Evolutionary conservation across 2,329 filamentous ascomycete genomes (phyloP).

Genomic region (Monilinia vaccinii-corymbosi): DNA sequence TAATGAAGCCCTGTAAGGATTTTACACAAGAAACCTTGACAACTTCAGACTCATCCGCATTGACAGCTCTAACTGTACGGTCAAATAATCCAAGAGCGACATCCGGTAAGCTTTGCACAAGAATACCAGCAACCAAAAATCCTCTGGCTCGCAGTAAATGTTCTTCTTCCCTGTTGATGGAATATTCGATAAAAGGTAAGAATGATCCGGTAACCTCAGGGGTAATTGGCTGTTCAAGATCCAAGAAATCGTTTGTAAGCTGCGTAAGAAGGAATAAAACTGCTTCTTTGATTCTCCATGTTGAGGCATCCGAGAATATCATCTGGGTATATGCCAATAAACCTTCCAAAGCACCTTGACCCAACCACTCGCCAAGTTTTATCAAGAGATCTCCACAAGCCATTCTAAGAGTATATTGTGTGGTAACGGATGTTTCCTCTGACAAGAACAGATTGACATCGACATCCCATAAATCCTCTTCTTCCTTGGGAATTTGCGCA

Average conservation of each 20-base stretch:
- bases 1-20: constrained; percentile 62
- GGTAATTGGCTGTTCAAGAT: constrained; percentile 63
- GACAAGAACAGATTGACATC: constrained; percentile 93
- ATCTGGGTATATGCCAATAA: constrained; percentile 68
- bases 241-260: constrained; percentile 72
- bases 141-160: constrained; percentile 78
- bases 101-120: constrained; percentile 60
- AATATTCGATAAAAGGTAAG: constrained; percentile 70
- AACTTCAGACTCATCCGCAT: constrained; percentile 69
- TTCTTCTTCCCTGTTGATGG: constrained; percentile 59
- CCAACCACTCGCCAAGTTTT: constrained; percentile 86
- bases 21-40: constrained; percentile 90
- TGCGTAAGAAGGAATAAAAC: constrained; percentile 79
- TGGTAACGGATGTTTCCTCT: constrained; percentile 88
- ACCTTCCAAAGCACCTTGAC: constrained; percentile 65
- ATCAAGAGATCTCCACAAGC: constrained; percentile 88
- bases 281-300: constrained; percentile 64
- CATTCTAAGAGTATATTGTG: constrained; percentile 91
- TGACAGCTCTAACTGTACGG: constrained; percentile 65
- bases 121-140: constrained; percentile 72
- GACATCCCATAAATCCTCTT: constrained; percentile 92
- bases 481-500: constrained; percentile 82
- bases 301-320: constrained; percentile 50
- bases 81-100: constrained; percentile 57
- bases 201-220: constrained; percentile 63